Evolutionary conservation across 495 filamentous ascomycete genomes (phyloP).

Genomic region (Talaromyces adpressus): DNA sequence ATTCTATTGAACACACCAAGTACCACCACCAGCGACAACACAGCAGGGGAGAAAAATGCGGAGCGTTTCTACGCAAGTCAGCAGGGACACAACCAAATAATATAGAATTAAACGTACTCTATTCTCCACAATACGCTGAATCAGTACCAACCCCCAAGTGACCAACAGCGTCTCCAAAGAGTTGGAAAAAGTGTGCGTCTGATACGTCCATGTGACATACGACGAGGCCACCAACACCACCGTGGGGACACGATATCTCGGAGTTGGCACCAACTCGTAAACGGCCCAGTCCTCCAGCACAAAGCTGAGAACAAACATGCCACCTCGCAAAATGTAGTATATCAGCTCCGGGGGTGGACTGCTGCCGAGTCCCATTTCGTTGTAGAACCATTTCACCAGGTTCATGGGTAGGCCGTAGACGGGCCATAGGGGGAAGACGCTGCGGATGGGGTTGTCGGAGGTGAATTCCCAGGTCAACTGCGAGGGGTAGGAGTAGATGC

Average conservation of each 20-base stretch:
- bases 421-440: slow-evolving; percentile 92
- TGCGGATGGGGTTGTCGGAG: slow-evolving; percentile 74
- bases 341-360: slow-evolving; percentile 62
- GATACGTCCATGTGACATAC: slow-evolving; percentile 98
- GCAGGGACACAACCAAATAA: not conserved
- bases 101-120: slow-evolving; percentile 44
- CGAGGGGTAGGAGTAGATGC: slow-evolving; percentile 82
- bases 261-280: slow-evolving; percentile 75
- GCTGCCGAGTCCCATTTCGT: slow-evolving; percentile 42
- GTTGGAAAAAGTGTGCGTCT: slow-evolving; percentile 98
- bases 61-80: slow-evolving; percentile 50
- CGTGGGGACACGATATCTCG: slow-evolving; percentile 62
- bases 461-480: slow-evolving; percentile 94
- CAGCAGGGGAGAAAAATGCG: slow-evolving; percentile 63
- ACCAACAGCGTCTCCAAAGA: slow-evolving; percentile 90
- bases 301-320: slow-evolving; percentile 93
- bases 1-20: slow-evolving; percentile 92
- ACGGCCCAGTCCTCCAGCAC: slow-evolving; percentile 97
- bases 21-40: slow-evolving; percentile 73
- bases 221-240: slow-evolving; percentile 82
- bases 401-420: slow-evolving; percentile 90
- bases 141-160: slow-evolving; percentile 83
- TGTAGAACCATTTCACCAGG: slow-evolving; percentile 81
- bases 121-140: slow-evolving; percentile 71
- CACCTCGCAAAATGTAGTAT: slow-evolving; percentile 77